phyloP scores from a whole-genome alignment of 75 land plant genomes.

The Selaginella tamariscina region DNA sequence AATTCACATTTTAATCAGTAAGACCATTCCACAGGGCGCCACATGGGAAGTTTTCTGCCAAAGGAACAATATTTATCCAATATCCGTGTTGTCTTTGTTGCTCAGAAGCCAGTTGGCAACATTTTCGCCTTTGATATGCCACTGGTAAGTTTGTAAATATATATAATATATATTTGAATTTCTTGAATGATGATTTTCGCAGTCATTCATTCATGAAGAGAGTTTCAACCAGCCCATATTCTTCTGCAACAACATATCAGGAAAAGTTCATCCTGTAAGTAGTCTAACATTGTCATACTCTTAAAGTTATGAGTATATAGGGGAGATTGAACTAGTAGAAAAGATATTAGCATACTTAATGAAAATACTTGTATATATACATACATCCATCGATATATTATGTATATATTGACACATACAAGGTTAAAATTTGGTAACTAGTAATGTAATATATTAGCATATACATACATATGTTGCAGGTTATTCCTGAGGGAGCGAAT shows the following conservation, averaged over 20 bases:
- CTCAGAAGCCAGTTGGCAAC: conserved; percentile 44
- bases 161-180: not conserved
- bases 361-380: too few relatives aligned
- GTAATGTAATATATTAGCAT: too few relatives aligned
- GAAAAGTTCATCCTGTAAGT: conserved; percentile 87
- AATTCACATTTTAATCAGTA: not conserved
- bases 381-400: too few relatives aligned
- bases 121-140: conserved; percentile 73
- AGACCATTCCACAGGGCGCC: conserved; percentile 25
- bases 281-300: not conserved
- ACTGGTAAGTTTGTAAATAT: conserved; percentile 33
- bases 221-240: conserved; percentile 92
- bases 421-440: too few relatives aligned
- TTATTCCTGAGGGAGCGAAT: conserved; percentile 61
- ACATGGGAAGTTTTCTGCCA: conserved; percentile 41
- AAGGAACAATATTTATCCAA: conserved; percentile 68
- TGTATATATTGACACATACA: too few relatives aligned
- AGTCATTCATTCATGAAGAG: conserved; percentile 81
- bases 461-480: conserved; percentile 41
- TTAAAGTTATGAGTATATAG: conserved; percentile 8
- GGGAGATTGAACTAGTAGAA: too few relatives aligned
- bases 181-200: conserved; percentile 12
- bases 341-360: too few relatives aligned
- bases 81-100: conserved; percentile 66
- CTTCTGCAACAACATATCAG: conserved; percentile 81